phyloP scores from a whole-genome alignment of 192 early-diverging fungal species.

The Coemansia sp. region DNA sequence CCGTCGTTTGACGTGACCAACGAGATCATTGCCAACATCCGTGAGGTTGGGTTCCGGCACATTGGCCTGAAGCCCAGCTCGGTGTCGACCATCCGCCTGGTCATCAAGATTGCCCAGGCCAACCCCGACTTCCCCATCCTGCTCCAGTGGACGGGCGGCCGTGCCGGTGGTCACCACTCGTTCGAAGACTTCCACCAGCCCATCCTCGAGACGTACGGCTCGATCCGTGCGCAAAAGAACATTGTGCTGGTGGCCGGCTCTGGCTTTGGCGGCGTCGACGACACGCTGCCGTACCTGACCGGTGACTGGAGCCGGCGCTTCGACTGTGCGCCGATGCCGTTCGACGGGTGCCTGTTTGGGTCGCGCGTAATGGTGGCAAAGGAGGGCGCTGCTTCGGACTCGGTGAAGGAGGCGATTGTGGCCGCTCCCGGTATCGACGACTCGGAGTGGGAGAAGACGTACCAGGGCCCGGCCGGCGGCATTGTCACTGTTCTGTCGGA shows the following conservation, averaged over 20 bases:
- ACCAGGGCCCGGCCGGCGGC: slow-evolving; percentile 81
- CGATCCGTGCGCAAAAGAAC: slow-evolving; percentile 78
- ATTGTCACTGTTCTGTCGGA: slow-evolving; percentile 92
- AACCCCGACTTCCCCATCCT: slow-evolving; percentile 87
- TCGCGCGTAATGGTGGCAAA: slow-evolving; percentile 94
- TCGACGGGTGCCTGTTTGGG: slow-evolving; percentile 87
- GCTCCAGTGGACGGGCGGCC: slow-evolving; percentile 94
- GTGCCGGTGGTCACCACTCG: slow-evolving; percentile 94
- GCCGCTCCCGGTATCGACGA: slow-evolving; percentile 81
- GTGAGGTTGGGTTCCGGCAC: slow-evolving; percentile 74
- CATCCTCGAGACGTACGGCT: slow-evolving; percentile 64
- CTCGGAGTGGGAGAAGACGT: slow-evolving; percentile 87
- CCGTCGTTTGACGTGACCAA: slow-evolving; percentile 82
- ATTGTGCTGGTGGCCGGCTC: slow-evolving; percentile 85
- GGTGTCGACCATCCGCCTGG: slow-evolving; percentile 78
- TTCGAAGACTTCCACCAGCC: slow-evolving; percentile 94
- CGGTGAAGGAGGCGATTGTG: slow-evolving; percentile 85
- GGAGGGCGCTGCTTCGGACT: slow-evolving; percentile 72
- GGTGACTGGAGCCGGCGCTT: slow-evolving; percentile 84
- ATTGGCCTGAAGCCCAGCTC: slow-evolving; percentile 89
- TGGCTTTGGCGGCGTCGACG: slow-evolving; percentile 84
- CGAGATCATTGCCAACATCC: slow-evolving; percentile 75
- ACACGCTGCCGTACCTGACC: slow-evolving; percentile 86
- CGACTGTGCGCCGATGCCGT: slow-evolving; percentile 87
- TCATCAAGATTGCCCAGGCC: slow-evolving; percentile 78